These are phyloP conservation scores for Komagataella mondaviorum DNA, from an alignment of 805 yeast genomes.

Conservation along the genomic window DNA sequence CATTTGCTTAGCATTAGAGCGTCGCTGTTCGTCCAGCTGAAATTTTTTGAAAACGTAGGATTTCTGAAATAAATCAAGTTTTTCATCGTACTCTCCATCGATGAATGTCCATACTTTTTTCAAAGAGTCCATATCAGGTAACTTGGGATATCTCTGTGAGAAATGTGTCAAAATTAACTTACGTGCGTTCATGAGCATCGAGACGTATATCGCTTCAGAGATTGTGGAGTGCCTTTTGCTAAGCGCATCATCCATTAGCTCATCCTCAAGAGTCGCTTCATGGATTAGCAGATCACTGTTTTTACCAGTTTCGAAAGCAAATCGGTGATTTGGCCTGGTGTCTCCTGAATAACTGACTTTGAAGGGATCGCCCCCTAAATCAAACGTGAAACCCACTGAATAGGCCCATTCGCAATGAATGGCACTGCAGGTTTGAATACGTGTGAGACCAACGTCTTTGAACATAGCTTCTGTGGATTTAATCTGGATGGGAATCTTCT, in stretches of 20 bases:
- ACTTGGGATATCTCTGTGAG: constrained; percentile 72
- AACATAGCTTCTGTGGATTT: constrained; percentile 14
- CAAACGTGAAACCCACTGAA: constrained; percentile 42
- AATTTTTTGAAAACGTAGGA: background rate
- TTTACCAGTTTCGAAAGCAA: constrained; percentile 42
- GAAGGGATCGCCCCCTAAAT: constrained; percentile 24
- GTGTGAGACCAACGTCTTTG: constrained; percentile 25
- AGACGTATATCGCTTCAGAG: constrained; percentile 68
- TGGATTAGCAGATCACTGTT: constrained; percentile 70
- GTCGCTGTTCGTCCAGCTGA: background rate
- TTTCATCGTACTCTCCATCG: background rate
- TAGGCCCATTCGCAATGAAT: constrained; percentile 79
- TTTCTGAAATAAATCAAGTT: constrained; percentile 14
- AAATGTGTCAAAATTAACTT: constrained; percentile 79
- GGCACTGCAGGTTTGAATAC: constrained; percentile 57
- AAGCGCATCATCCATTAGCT: constrained; percentile 61
- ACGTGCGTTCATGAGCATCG: constrained; percentile 57
- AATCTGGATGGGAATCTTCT: background rate
- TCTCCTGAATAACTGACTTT: constrained; percentile 89
- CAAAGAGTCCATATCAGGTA: constrained; percentile 16
- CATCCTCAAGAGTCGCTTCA: constrained; percentile 87
- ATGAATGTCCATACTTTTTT: constrained; percentile 4
- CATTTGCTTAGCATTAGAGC: constrained; percentile 8
- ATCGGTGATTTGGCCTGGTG: constrained; percentile 66
- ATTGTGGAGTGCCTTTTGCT: constrained; percentile 80